Percentiles rank a stretch among this genome's conserved stretches.
Evolutionary conservation across 2,329 filamentous ascomycete genomes (phyloP).

Genomic region (Lasiodiplodia citricola): DNA sequence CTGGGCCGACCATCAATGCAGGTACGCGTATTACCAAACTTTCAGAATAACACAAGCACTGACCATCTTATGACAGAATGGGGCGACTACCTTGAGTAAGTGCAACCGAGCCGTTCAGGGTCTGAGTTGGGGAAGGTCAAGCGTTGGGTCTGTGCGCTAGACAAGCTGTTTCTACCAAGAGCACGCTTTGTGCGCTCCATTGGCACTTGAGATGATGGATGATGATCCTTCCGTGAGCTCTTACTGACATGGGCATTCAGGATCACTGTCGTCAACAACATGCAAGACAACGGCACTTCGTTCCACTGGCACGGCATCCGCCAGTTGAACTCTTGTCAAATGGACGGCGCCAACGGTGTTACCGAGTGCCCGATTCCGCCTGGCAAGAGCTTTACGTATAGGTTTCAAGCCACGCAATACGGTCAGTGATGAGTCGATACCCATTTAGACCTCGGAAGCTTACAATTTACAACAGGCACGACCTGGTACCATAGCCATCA

Average conservation of each 20-base stretch:
- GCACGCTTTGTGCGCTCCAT: background rate
- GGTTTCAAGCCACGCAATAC: slow-evolving; percentile 55
- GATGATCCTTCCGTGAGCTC: background rate
- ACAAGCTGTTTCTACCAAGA: background rate
- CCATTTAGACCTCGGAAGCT: background rate
- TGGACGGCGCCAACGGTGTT: slow-evolving; percentile 62
- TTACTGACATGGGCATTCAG: background rate
- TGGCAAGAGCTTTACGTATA: slow-evolving; percentile 54
- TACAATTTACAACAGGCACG: background rate
- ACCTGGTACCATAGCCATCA: slow-evolving; percentile 42
- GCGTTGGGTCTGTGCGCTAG: background rate
- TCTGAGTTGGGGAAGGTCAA: background rate
- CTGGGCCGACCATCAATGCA: slow-evolving; percentile 68
- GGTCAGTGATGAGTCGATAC: slow-evolving; percentile 33
- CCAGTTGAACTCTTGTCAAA: slow-evolving; percentile 59
- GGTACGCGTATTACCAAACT: slow-evolving; percentile 50
- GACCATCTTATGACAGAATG: slow-evolving; percentile 40
- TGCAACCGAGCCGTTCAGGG: background rate
- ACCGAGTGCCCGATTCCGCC: slow-evolving; percentile 46
- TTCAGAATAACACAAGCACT: background rate
- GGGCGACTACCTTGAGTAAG: slow-evolving; percentile 52
- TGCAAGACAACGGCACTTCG: slow-evolving; percentile 62
- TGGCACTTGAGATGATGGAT: background rate
- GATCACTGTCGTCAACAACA: slow-evolving; percentile 56
- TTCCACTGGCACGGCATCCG: slow-evolving; percentile 69